Evolutionary conservation across 176 grass and related monocot genomes (phyloP), one percentile per base, ranked within the genome.

Genomic region (Saccharum spontaneum): DNA sequence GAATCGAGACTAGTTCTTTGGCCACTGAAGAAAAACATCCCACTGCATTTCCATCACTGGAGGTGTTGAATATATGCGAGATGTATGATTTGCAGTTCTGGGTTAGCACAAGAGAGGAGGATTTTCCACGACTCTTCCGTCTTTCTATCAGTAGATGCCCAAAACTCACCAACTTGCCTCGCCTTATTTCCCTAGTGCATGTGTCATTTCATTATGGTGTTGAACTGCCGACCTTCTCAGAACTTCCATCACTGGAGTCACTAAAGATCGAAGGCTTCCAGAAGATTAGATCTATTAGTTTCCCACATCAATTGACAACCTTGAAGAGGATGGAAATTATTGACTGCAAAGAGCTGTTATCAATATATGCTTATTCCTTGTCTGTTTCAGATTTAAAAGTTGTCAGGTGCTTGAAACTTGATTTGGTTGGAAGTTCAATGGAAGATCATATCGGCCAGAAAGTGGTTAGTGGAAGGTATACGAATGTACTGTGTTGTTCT

Each of bases 81-180:
- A 78, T 78, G 76, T 78, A 78, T 62, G 37, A 63, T 43, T 78
- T 78, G 76, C 52, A 62, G 57, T 78, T 78, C n/a, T 78, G 55
- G 76, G 12, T 16, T 6, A 20, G 55, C 76, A 78, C 13, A 10
- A 61, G 36, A 10, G 76, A 62, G 24, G 12, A n/a, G 54, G 55
- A 78, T 61, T 78, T 62, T 62, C 76, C 76, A 28, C 76, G 20
- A n/a, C 57, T 78, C 38, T 10, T 0, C 2, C n/a, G 0, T 10
- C 76, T 78, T 40, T 78, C 34, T 17, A 63, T 78, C 3, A 78
- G 54, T 78, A 78, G 54, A 28, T 78, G 76, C 55, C 76, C 55
- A 17, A 78, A 62, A 62, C 76, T 78, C 13, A 78, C 0, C 12
- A 26, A 63, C 0, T 78, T 78, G n/a, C 76, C 76, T 17, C 37